A percentile compares a stretch with the other conserved stretches of the same genome.
phyloP scores from a whole-genome alignment of 202 grass and related monocot species.

The Sporobolus alterniflorus region DNA sequence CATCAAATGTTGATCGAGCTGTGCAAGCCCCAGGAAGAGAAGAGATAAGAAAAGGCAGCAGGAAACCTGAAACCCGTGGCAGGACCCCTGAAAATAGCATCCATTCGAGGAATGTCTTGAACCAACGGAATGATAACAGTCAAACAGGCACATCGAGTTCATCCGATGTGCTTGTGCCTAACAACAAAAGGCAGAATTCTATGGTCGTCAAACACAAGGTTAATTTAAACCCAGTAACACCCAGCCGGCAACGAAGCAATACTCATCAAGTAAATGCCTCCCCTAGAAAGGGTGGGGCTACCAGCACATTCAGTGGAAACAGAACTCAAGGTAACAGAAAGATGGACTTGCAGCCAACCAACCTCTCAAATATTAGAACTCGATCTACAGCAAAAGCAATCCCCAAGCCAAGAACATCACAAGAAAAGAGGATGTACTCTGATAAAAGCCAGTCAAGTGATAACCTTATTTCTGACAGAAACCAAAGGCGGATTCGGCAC shows the following conservation, averaged over 20 bases:
- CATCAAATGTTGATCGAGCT: constrained; percentile 42
- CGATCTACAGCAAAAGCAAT: constrained; percentile 30
- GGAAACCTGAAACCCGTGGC: constrained; percentile 30
- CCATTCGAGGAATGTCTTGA: constrained; percentile 29
- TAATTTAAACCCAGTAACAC: constrained; percentile 40
- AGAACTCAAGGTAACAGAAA: constrained; percentile 34
- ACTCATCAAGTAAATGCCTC: constrained; percentile 32
- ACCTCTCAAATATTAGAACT: constrained; percentile 37
- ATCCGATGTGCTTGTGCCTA: constrained; percentile 51
- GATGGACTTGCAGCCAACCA: constrained; percentile 31
- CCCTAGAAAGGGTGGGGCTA: constrained; percentile 48
- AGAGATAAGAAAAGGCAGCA: constrained; percentile 24
- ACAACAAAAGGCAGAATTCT: constrained; percentile 68
- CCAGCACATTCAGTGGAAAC: constrained; percentile 45
- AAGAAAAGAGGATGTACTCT: constrained; percentile 27
- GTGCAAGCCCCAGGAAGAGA: constrained; percentile 63
- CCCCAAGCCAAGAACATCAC: constrained; percentile 49
- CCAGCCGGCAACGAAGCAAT: constrained; percentile 42
- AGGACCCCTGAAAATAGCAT: constrained; percentile 35
- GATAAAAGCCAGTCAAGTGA: constrained; percentile 48
- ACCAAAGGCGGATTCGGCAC: constrained; percentile 69
- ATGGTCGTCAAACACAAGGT: constrained; percentile 33
- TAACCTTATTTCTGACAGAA: constrained; percentile 51
- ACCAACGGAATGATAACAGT: constrained; percentile 36
- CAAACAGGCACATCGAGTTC: constrained; percentile 28